Conservation (phyloP, 768 basidiomycete species). For the Strobilomyces echinocephalus region DNA sequence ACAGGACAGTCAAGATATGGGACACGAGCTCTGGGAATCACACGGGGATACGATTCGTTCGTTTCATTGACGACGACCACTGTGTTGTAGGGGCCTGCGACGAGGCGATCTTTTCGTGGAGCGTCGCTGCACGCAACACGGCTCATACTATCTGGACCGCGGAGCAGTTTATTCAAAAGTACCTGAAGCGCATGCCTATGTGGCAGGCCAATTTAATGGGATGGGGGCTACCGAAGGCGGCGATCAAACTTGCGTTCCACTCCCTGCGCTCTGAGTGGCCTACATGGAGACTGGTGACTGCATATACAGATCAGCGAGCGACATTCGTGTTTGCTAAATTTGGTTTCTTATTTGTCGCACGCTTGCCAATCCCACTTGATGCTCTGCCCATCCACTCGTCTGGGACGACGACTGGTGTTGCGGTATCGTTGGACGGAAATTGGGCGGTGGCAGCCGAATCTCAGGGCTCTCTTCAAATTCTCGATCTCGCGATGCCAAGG, state of each 20-base stretch:
- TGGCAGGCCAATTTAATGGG: conserved; percentile 8
- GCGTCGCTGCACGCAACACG: conserved; percentile 1
- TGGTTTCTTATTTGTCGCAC: not conserved
- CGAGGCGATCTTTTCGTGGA: conserved; percentile 7
- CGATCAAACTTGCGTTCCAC: not conserved
- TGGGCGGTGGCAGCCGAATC: conserved; percentile 9
- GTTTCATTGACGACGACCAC: conserved; percentile 11
- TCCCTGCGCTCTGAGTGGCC: not conserved
- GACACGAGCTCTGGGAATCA: conserved; percentile 11
- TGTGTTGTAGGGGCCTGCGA: conserved; percentile 8
- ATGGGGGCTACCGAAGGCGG: not conserved
- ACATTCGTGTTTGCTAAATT: conserved; percentile 1
- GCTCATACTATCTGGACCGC: conserved; percentile 2
- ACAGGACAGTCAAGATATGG: conserved; percentile 25
- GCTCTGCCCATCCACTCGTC: not conserved
- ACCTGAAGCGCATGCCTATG: not conserved
- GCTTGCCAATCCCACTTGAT: not conserved
- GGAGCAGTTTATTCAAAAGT: not conserved
- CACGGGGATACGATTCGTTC: conserved; percentile 10
- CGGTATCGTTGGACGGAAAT: conserved; percentile 21
- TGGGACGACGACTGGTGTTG: not conserved
- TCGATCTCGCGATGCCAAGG: not conserved
- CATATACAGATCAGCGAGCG: conserved; percentile 4
- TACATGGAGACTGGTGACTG: not conserved
- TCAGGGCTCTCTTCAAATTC: conserved; percentile 6